Base-by-base conservation (phyloP, 495 filamentous ascomycete genomes). In the Xylaria grammica region DNA sequence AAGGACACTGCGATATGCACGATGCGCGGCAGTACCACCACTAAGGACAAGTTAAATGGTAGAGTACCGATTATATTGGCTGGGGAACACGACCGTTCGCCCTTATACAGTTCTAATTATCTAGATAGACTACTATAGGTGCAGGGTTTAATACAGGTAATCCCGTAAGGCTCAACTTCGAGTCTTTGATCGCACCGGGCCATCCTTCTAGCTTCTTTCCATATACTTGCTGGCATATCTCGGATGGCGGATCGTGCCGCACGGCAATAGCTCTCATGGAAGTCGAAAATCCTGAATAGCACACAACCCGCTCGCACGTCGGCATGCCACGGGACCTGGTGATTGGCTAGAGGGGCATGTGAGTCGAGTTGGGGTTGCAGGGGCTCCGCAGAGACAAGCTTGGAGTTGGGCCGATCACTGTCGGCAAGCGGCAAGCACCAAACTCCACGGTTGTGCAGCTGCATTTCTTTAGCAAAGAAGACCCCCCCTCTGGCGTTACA, bases 371-470 rank as follows among this genome's bases (percentile, higher is more conserved):
- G 24, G 49, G 7, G n/a, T 11, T 17, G 27, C 1, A 20, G 34
- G 26, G 4, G 48, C 20, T 38, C 42, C 51, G 52, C 52, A 46
- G 42, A 63, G 46, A 49, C 61, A 63, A 56, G 61, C 49, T 57
- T 50, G 59, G 42, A 26, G 48, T 52, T 53, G 53, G 62, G 53
- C n/a, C 62, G 62, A 64, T 64, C 62, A 38, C 62, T 55, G 62
- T 48, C 62, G 62, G 62, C 53, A 57, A 57, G 62, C 62, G 52
- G 62, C 62, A 64, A 48, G 15, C 34, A 45, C 42, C 11, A 50
- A 64, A 56, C 50, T 34, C 62, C 53, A 64, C 62, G 52, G 42
- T 51, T 55, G 50, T 63, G 61, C 51, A 63, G 61, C 51, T 63
- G 61, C 50, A 63, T 48, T 50, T 58, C 44, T 50, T 29, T 42